phyloP scores from a whole-genome alignment of 345 rosid species.

The Lepidium aucheri region DNA sequence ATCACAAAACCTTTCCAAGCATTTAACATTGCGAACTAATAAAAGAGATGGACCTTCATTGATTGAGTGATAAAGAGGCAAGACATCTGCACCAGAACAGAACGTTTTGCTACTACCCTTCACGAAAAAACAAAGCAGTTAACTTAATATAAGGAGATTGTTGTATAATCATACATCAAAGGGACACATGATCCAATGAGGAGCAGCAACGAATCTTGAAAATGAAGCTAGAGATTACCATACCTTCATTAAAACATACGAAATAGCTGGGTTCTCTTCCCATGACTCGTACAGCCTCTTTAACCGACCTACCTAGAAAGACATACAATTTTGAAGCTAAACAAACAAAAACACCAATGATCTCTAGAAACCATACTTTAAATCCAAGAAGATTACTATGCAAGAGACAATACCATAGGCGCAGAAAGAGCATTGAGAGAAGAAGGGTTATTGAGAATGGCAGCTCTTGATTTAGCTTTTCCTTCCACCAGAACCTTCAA shows the following conservation, averaged over 20 bases:
- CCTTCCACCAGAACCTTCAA: conserved; percentile 81
- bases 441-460: conserved; percentile 64
- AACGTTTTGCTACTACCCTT: conserved; percentile 86
- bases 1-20: not conserved
- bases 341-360: not conserved
- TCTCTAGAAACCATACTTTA: not conserved
- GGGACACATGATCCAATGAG: not conserved
- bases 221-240: not conserved
- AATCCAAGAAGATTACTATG: not conserved
- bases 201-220: not conserved
- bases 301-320: conserved; percentile 53
- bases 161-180: not conserved
- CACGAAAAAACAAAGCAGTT: conserved; percentile 28
- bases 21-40: not conserved
- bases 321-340: not conserved
- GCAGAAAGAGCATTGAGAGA: conserved; percentile 70
- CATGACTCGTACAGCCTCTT: conserved; percentile 79
- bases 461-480: conserved; percentile 82
- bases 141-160: conserved; percentile 20
- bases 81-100: conserved; percentile 77
- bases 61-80: conserved; percentile 45
- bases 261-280: conserved; percentile 90
- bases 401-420: conserved; percentile 44
- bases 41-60: conserved; percentile 45
- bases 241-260: conserved; percentile 87